Evolutionary conservation across 768 basidiomycete genomes (phyloP).

Genomic region (Mycena latifolia): DNA sequence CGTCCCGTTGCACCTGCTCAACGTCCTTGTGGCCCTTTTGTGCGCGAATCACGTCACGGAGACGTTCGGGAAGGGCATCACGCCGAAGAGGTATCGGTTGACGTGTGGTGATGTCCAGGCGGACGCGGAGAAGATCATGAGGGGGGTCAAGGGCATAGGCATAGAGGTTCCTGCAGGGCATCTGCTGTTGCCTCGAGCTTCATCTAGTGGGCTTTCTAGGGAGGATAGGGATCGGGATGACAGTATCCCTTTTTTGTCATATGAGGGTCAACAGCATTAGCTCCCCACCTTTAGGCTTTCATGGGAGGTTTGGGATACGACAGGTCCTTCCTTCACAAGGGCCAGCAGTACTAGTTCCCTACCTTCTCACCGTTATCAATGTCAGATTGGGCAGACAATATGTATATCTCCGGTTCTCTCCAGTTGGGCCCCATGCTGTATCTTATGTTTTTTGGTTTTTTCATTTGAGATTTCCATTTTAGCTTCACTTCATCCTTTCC

Average conservation of each 20-base stretch:
- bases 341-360: background rate
- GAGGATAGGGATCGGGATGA: slow-evolving; percentile 38
- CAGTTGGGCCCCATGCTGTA: too few species aligned
- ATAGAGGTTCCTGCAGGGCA: background rate
- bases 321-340: too few species aligned
- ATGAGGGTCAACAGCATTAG: slow-evolving; percentile 20
- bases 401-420: too few species aligned
- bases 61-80: slow-evolving; percentile 75
- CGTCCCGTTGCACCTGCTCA: slow-evolving; percentile 70
- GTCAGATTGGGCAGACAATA: too few species aligned
- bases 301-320: too few species aligned
- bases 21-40: slow-evolving; percentile 70
- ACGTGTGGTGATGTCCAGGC: slow-evolving; percentile 58
- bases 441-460: too few species aligned
- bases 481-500: too few species aligned
- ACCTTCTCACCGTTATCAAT: too few species aligned
- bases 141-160: slow-evolving; percentile 7
- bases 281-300: background rate
- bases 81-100: slow-evolving; percentile 70
- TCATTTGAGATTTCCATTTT: too few species aligned
- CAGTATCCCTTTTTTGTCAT: slow-evolving; percentile 20
- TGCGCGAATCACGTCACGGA: slow-evolving; percentile 76
- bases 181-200: slow-evolving; percentile 19
- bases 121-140: slow-evolving; percentile 51
- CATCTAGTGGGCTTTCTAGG: slow-evolving; percentile 38